Conservation (phyloP, 2,329 filamentous ascomycete genomes). For the Verticillium alfalfae region DNA sequence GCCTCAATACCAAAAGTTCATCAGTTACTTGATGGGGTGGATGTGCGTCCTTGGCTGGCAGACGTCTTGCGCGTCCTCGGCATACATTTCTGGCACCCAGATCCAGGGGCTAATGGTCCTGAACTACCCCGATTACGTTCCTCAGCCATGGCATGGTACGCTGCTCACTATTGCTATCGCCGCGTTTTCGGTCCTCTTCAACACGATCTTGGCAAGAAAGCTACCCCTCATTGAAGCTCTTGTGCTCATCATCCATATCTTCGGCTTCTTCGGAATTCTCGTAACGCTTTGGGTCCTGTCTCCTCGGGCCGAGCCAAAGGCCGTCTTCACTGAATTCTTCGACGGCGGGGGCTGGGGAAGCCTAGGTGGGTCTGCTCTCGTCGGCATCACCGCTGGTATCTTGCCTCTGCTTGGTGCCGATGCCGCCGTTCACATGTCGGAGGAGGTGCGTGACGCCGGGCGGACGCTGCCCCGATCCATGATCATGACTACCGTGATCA, state of each 20-base stretch:
- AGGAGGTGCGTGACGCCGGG: constrained; percentile 27
- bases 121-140: constrained; percentile 25
- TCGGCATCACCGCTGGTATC: constrained; percentile 30
- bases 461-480: constrained; percentile 24
- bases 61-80: constrained; percentile 28
- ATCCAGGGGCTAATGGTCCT: constrained; percentile 36
- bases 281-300: constrained; percentile 29
- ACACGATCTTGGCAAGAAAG: constrained; percentile 31
- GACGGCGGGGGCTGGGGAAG: constrained; percentile 25
- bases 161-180: constrained; percentile 35
- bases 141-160: constrained; percentile 34
- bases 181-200: constrained; percentile 33
- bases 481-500: constrained; percentile 22
- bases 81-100: constrained; percentile 36
- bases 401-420: constrained; percentile 25
- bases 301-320: constrained; percentile 15
- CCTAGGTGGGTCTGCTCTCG: constrained; percentile 24
- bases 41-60: constrained; percentile 41
- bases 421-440: constrained; percentile 24
- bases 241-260: constrained; percentile 33
- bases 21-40: constrained; percentile 47
- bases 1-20: constrained; percentile 38
- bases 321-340: constrained; percentile 22
- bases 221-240: constrained; percentile 36
- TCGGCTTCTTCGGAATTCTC: constrained; percentile 20